Conservation (phyloP, 345 rosid genomes). For the Schrenkiella parvula region DNA sequence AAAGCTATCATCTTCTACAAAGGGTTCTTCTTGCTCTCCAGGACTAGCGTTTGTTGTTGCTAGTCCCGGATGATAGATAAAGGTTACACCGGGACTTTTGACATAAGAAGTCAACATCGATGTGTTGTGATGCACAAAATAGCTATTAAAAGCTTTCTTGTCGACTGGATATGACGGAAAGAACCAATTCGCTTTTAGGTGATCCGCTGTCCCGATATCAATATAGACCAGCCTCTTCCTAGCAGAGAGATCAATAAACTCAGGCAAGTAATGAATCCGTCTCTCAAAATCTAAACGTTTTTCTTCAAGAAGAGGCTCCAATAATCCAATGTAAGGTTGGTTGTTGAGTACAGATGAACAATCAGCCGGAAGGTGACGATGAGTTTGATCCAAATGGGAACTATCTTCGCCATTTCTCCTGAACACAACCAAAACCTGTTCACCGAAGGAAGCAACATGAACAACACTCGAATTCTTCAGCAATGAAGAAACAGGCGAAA, state of each 20-base stretch:
- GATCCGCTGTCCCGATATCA: conserved; percentile 65
- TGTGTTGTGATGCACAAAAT: conserved; percentile 77
- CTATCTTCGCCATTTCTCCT: conserved; percentile 42
- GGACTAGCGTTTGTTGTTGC: conserved; percentile 24
- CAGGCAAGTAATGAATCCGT: conserved; percentile 54
- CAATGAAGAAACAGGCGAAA: conserved; percentile 65
- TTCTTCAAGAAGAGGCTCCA: conserved; percentile 61
- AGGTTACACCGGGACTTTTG: conserved; percentile 64
- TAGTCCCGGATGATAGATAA: conserved; percentile 79
- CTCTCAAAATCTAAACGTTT: conserved; percentile 41
- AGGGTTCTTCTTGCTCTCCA: conserved; percentile 47
- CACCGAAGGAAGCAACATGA: conserved; percentile 54
- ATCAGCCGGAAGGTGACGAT: conserved; percentile 44
- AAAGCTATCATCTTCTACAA: conserved; percentile 52
- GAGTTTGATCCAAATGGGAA: conserved; percentile 42
- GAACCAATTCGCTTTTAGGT: conserved; percentile 56
- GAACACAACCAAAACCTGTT: conserved; percentile 67
- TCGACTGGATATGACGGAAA: conserved; percentile 65
- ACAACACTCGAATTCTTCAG: conserved; percentile 65
- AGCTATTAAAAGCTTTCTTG: conserved; percentile 51
- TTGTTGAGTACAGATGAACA: conserved; percentile 52
- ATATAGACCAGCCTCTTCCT: conserved; percentile 55
- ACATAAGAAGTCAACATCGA: conserved; percentile 68
- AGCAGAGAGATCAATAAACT: conserved; percentile 45
- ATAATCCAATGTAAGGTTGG: conserved; percentile 37